Evolutionary conservation across 345 rosid genomes (phyloP), one percentile per base, ranked within the genome.

Genomic region (Acer campestre): DNA sequence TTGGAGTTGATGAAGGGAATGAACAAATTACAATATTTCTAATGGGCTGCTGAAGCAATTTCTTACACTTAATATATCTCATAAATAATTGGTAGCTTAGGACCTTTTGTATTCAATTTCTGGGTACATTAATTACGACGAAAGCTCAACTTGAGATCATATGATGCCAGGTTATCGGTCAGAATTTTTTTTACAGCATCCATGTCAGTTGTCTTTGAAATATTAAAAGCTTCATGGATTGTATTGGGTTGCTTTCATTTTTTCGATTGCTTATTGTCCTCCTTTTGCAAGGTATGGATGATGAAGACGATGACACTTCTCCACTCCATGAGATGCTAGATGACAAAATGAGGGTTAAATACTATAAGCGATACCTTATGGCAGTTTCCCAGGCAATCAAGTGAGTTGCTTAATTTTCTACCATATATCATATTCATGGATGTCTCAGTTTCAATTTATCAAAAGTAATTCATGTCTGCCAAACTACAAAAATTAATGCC

Each of bases 291-390:
- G 99, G 99, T 63, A 95, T 95, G 96, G 99, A 95, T 80, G 98
- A 95, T 64, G 94, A 92, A 85, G 93, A 95, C 8, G 77, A 85
- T 7, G 88, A 83, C 48, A 74, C 82, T 80, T 81, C 81, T 29
- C 90, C 94, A 12, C 85, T 95, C 7, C 83, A 89, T 58, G 98
- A 95, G 70, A 86, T 93, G 88, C 89, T 95, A 8, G 97, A 95
- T 64, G 98, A 95, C 86, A 92, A 92, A 82, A 76, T 87, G 85
- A 85, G 99, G 81, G 90, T 90, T 62, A 55, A 69, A 14, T 95
- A 89, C 71, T 95, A 73, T 75, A 92, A 88, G 84, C 82, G 90
- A 74, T 92, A 93, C 89, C 91, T 95, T 53, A 85, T 90, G 17
- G 88, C 84, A 79, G 92, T 95, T 73, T 82, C 93, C 67, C 83